Evolutionary conservation across 331 rosid genomes (phyloP).

Genomic region (Stylosanthes scabra): DNA sequence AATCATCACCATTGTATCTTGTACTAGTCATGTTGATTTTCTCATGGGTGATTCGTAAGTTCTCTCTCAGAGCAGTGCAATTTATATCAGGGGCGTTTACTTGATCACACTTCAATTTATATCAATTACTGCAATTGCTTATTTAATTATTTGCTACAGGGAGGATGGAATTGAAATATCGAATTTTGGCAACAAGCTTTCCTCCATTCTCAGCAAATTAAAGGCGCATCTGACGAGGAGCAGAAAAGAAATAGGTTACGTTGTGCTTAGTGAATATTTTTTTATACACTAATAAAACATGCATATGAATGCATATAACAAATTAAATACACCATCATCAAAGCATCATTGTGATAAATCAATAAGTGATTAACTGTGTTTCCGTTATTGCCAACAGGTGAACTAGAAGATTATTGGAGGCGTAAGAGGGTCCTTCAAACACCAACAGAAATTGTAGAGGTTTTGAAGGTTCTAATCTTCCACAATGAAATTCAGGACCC

Average conservation of each 20-base stretch:
- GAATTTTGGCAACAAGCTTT: conserved; percentile 39
- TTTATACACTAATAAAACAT: neutral
- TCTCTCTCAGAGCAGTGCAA: neutral
- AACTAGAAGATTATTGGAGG: conserved; percentile 39
- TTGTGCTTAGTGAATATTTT: neutral
- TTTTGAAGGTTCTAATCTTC: conserved; percentile 44
- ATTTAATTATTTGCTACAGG: conserved; percentile 22
- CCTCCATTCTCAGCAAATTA: conserved; percentile 45
- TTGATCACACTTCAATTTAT: no score
- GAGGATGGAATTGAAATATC: conserved; percentile 38
- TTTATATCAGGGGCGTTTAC: no score
- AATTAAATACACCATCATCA: no score
- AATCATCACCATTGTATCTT: conserved; percentile 41
- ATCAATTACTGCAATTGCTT: neutral
- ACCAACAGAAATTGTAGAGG: conserved; percentile 52
- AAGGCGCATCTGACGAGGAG: conserved; percentile 47
- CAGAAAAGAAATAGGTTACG: conserved; percentile 44
- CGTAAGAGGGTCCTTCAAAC: conserved; percentile 44
- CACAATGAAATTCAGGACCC: conserved; percentile 43
- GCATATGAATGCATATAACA: neutral
- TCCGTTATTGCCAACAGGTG: conserved; percentile 25
- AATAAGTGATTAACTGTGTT: neutral
- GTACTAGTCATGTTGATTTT: conserved; percentile 39
- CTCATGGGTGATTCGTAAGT: conserved; percentile 45
- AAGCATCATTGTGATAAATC: neutral